Percentiles rank a stretch among this genome's conserved stretches.
Evolutionary conservation across 1,139 yeast species (phyloP).

Genomic region (Kodamaea fungicola): DNA sequence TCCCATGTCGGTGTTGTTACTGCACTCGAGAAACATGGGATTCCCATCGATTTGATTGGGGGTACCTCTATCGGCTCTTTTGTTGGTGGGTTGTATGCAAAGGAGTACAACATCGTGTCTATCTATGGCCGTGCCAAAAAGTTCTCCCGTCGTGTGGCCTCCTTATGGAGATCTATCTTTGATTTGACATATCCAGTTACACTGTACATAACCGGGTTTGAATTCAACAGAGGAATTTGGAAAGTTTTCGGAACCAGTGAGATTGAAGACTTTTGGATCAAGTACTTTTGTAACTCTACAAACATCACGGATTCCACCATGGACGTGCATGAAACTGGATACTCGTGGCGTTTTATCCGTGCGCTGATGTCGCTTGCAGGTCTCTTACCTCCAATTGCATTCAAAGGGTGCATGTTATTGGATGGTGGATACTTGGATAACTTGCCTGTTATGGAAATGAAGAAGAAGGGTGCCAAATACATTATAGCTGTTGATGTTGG

Average conservation of each 20-base stretch:
- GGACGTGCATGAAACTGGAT: slow-evolving; percentile 91
- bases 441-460: slow-evolving; percentile 89
- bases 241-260: slow-evolving; percentile 88
- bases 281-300: slow-evolving; percentile 87
- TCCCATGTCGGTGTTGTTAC: slow-evolving; percentile 90
- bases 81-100: slow-evolving; percentile 92
- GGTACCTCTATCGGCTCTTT: slow-evolving; percentile 97
- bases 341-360: slow-evolving; percentile 91
- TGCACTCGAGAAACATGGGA: slow-evolving; percentile 90
- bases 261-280: slow-evolving; percentile 95
- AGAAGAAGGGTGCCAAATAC: slow-evolving; percentile 77
- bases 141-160: slow-evolving; percentile 77
- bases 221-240: slow-evolving; percentile 95
- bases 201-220: slow-evolving; percentile 95
- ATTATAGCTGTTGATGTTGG: slow-evolving; percentile 98
- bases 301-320: slow-evolving; percentile 92
- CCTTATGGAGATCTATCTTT: slow-evolving; percentile 78
- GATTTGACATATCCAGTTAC: slow-evolving; percentile 93
- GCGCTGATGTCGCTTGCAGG: slow-evolving; percentile 98
- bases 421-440: slow-evolving; percentile 98
- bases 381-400: slow-evolving; percentile 81
- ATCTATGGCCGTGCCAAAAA: slow-evolving; percentile 87
- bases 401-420: slow-evolving; percentile 85
- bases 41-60: slow-evolving; percentile 90
- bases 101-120: slow-evolving; percentile 86